Percentiles rank a stretch among this genome's conserved stretches.
These are phyloP conservation scores for Solanum habrochaites DNA, from an alignment of 257 asterid genomes.

Conservation along the genomic window DNA sequence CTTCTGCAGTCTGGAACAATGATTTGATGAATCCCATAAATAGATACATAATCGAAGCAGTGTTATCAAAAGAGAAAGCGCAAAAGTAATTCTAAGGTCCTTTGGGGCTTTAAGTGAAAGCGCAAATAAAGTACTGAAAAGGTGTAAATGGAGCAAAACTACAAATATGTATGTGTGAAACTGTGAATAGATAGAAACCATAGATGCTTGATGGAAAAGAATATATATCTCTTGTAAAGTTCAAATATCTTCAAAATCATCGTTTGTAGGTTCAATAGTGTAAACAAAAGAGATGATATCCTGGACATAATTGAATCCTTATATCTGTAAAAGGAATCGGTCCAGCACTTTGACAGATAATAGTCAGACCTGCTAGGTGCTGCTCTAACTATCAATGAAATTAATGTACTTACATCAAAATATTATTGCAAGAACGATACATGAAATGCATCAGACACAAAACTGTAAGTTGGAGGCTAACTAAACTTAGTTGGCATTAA, in stretches of 20 bases:
- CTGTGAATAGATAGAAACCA: background rate
- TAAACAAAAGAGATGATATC: background rate
- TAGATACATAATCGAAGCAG: background rate
- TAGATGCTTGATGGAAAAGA: background rate
- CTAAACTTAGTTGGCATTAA: background rate
- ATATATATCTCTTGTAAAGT: background rate
- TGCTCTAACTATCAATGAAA: background rate
- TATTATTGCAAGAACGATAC: background rate
- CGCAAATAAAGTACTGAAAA: background rate
- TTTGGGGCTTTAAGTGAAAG: background rate
- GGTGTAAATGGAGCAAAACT: background rate
- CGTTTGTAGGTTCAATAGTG: background rate
- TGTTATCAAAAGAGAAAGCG: background rate
- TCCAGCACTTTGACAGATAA: background rate
- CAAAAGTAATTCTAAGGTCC: background rate
- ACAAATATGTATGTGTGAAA: background rate
- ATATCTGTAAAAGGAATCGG: background rate
- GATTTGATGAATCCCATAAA: background rate
- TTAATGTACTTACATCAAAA: background rate
- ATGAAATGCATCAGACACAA: background rate
- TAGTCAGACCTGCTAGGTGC: background rate
- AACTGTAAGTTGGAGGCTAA: background rate
- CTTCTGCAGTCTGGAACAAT: conserved; percentile 4
- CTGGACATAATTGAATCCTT: background rate
- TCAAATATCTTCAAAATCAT: background rate